Conservation (phyloP, 2,329 filamentous ascomycete genomes). For the Neonectria coccinea region DNA sequence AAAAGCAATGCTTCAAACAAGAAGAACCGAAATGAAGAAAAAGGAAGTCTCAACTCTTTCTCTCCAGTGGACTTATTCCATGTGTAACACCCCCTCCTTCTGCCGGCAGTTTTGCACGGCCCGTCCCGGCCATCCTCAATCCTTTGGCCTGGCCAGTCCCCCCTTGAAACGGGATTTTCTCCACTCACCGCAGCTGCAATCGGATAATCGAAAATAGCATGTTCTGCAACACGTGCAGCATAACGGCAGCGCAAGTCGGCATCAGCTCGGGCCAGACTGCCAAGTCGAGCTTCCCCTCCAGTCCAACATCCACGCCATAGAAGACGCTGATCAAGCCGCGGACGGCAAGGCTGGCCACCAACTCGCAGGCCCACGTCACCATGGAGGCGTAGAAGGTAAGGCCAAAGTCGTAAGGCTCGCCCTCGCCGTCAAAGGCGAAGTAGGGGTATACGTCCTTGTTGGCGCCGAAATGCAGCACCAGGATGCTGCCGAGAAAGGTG, state of each 20-base stretch:
- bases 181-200: constrained; percentile 64
- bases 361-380: constrained; percentile 76
- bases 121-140: constrained; percentile 40
- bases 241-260: constrained; percentile 73
- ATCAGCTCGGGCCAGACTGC: constrained; percentile 75
- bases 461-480: constrained; percentile 74
- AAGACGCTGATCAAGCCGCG: constrained; percentile 67
- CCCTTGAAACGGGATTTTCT: constrained; percentile 21
- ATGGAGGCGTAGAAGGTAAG: constrained; percentile 73
- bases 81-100: constrained; percentile 15
- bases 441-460: constrained; percentile 78
- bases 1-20: constrained; percentile 28
- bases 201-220: constrained; percentile 78
- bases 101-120: constrained; percentile 36
- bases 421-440: constrained; percentile 69
- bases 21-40: constrained; percentile 13
- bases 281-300: constrained; percentile 73
- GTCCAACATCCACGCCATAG: constrained; percentile 71
- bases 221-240: constrained; percentile 77
- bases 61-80: constrained; percentile 10
- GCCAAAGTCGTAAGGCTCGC: constrained; percentile 68
- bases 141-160: constrained; percentile 11
- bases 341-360: constrained; percentile 70
- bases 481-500: constrained; percentile 73
- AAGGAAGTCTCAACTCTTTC: constrained; percentile 20